Evolutionary conservation across 1,284 basidiomycete species (phyloP), one percentile per base, ranked within the genome.

Genomic region (Ustilago nuda): DNA sequence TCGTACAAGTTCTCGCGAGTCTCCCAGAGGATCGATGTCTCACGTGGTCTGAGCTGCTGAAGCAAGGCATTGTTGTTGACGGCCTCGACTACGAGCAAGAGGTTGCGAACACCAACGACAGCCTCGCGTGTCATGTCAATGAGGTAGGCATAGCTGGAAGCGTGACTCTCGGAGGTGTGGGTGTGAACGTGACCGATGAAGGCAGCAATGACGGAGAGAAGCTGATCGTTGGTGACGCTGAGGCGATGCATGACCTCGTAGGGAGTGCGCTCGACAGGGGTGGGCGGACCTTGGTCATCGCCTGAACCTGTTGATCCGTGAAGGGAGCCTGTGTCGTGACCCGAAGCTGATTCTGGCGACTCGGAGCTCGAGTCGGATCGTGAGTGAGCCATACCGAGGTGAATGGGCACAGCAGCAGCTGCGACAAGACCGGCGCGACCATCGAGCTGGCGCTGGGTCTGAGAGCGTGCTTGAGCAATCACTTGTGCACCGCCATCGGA

Each of bases 131-230:
- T 94, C 70, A 97, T 90, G 79, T 98, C 94, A 85, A 98, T 95
- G 85, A 98, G 90, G 79, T 95, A 92, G 0, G 94, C 94, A 41
- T 94, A 96, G 8, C 94, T 94, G 0, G 95, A 93, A 1, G 82
- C 79, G 86, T 97, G 94, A 19, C 93, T 93, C 30, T 90, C 89
- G 59, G 93, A 91, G 19, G 93, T 92, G 87, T 98, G 94, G 15
- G 93, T 93, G 84, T 99, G 95, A 1, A 94, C 93, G 82, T 98
- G 95, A 1, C 95, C 95, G 81, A 99, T 96, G 86, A 99, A 95
- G 3, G 95, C 95, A 12, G 96, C 95, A 80, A 98, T 94, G 17
- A 94, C 93, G 5, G 94, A 96, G 8, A 98, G 88, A 75, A 97
- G 92, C 60, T 82, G 79, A 45, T 84, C 82, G 68, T 92, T 91